Conservation (phyloP, 441 rosid genomes). For the Gossypium davidsonii region DNA sequence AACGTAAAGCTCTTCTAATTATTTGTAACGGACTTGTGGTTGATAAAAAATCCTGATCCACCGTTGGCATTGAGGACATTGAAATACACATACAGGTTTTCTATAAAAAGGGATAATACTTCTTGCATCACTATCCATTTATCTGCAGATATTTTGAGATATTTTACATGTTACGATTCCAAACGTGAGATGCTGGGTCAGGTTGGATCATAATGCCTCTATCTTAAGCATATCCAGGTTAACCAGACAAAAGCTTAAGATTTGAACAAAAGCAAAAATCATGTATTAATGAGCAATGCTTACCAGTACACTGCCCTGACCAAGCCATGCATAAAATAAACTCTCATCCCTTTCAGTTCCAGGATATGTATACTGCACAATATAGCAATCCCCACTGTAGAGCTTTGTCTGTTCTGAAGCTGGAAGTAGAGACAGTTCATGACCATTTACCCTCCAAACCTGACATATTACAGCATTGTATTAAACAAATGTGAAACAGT, state of each 20-base stretch:
- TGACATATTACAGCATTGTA: constrained; percentile 23
- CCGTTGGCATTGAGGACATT: background rate
- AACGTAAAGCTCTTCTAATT: background rate
- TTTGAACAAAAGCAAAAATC: background rate
- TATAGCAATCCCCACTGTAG: constrained; percentile 81
- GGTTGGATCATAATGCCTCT: background rate
- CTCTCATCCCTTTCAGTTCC: constrained; percentile 59
- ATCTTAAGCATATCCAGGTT: background rate
- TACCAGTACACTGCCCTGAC: constrained; percentile 58
- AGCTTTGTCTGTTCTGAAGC: constrained; percentile 65
- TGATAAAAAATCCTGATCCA: background rate
- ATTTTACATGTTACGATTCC: background rate
- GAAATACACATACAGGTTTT: background rate
- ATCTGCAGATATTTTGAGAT: background rate
- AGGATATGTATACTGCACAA: constrained; percentile 71
- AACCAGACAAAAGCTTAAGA: background rate
- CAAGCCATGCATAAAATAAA: constrained; percentile 76
- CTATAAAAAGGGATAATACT: background rate
- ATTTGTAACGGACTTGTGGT: background rate
- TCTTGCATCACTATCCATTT: background rate
- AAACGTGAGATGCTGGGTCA: background rate
- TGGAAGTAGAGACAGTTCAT: constrained; percentile 46
- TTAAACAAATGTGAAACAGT: constrained; percentile 9
- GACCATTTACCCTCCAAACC: constrained; percentile 75
- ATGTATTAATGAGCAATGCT: constrained; percentile 1